These are phyloP conservation scores for Scutellaria barbata DNA, from an alignment of 257 asterid species.

Conservation along the genomic window DNA sequence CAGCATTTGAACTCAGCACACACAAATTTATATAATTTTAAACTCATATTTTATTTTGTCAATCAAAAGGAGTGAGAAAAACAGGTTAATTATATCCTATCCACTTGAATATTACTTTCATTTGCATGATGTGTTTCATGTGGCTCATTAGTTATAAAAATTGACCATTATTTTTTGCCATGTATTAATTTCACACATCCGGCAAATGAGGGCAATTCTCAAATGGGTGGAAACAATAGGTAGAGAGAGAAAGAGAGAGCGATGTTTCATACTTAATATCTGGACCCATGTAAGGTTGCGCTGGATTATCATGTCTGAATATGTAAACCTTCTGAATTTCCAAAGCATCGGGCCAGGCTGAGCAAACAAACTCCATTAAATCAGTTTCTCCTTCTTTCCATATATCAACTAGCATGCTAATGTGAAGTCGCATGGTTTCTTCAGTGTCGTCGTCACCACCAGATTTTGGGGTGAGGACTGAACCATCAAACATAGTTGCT, in stretches of 20 bases:
- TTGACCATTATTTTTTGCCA: too few species aligned
- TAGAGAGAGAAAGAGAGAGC: constrained; percentile 21
- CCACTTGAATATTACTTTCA: too few species aligned
- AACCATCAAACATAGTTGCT: constrained; percentile 67
- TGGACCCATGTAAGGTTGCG: constrained; percentile 67
- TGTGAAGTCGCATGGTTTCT: constrained; percentile 49
- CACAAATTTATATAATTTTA: too few species aligned
- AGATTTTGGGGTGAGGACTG: constrained; percentile 30
- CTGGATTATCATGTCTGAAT: constrained; percentile 37
- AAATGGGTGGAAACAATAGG: too few species aligned
- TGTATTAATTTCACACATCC: too few species aligned
- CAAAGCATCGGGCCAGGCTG: constrained; percentile 61
- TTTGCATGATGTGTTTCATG: too few species aligned
- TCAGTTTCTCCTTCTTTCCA: constrained; percentile 52
- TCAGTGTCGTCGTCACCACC: constrained; percentile 43
- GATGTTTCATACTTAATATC: constrained; percentile 46
- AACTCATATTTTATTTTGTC: neutral
- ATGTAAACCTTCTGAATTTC: constrained; percentile 61
- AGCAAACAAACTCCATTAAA: constrained; percentile 58
- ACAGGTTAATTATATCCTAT: too few species aligned
- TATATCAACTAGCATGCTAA: constrained; percentile 59
- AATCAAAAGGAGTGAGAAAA: too few species aligned
- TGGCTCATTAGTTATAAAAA: too few species aligned
- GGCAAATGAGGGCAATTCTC: too few species aligned
- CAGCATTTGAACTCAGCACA: neutral